Conservation (phyloP, 306 rosid genomes). For the Cucumis cinereus region DNA sequence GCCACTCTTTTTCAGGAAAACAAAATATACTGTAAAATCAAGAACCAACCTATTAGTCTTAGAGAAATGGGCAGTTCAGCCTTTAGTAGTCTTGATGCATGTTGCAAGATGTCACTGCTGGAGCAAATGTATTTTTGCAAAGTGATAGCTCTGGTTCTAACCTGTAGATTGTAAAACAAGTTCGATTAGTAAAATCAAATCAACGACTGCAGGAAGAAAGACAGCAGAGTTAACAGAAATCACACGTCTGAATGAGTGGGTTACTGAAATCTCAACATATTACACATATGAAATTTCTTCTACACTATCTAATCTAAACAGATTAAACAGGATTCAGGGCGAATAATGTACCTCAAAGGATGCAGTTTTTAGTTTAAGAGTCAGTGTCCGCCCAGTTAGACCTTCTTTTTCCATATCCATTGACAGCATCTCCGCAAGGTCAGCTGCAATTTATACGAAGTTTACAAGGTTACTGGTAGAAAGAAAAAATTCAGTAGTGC, state of each 20-base stretch:
- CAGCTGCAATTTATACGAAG: conserved; percentile 46
- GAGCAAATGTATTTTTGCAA: conserved; percentile 51
- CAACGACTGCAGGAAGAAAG: background rate
- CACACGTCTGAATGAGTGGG: background rate
- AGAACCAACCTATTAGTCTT: conserved; percentile 58
- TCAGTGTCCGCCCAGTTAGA: conserved; percentile 69
- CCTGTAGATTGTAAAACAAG: conserved; percentile 33
- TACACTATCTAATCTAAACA: background rate
- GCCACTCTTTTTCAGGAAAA: background rate
- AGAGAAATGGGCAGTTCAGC: conserved; percentile 91
- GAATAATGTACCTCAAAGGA: conserved; percentile 62
- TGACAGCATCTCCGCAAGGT: conserved; percentile 76
- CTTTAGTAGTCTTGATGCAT: conserved; percentile 71
- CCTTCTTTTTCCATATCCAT: conserved; percentile 83
- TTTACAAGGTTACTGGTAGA: background rate
- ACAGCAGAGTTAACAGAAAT: background rate
- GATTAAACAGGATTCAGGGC: background rate
- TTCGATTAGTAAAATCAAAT: background rate
- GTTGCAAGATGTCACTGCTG: conserved; percentile 64
- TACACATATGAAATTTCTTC: background rate
- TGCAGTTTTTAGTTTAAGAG: conserved; percentile 82
- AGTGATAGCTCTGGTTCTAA: conserved; percentile 80
- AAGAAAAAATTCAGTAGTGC: too few relatives aligned
- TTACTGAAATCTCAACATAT: background rate
- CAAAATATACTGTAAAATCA: conserved; percentile 1